These are phyloP conservation scores for Nicotiana tabacum DNA, from an alignment of 257 asterid genomes.

Conservation along the genomic window DNA sequence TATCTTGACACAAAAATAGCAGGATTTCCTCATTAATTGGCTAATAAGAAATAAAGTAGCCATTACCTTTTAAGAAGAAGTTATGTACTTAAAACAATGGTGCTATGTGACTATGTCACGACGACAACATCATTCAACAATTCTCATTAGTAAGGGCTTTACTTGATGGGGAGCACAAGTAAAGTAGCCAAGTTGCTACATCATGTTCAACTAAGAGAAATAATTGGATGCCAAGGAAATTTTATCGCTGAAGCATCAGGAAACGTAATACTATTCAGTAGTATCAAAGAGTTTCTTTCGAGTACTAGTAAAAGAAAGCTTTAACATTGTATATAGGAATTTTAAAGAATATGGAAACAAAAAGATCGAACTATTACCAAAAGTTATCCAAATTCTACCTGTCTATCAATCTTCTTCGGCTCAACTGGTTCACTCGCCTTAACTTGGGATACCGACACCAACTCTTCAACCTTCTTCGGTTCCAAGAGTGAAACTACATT, in stretches of 20 bases:
- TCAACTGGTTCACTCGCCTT: conserved; percentile 42
- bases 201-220: not conserved
- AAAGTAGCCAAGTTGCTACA: not conserved
- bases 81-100: not conserved
- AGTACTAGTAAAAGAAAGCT: not conserved
- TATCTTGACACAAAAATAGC: not conserved
- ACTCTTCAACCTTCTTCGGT: conserved; percentile 42
- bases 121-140: not conserved
- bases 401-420: conserved; percentile 65
- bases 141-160: not conserved
- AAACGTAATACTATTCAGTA: not conserved
- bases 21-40: not conserved
- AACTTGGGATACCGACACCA: conserved; percentile 27
- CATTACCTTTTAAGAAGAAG: not conserved
- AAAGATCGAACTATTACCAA: not conserved
- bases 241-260: not conserved
- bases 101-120: not conserved
- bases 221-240: not conserved
- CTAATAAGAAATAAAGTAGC: not conserved
- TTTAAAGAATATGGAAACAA: not conserved
- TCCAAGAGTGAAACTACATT: conserved; percentile 49
- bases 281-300: not conserved
- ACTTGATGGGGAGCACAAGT: not conserved
- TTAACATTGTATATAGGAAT: not conserved
- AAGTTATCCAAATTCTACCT: conserved; percentile 38